phyloP scores from a whole-genome alignment of 352 stramenopile species.

The Phytopythium montanum region DNA sequence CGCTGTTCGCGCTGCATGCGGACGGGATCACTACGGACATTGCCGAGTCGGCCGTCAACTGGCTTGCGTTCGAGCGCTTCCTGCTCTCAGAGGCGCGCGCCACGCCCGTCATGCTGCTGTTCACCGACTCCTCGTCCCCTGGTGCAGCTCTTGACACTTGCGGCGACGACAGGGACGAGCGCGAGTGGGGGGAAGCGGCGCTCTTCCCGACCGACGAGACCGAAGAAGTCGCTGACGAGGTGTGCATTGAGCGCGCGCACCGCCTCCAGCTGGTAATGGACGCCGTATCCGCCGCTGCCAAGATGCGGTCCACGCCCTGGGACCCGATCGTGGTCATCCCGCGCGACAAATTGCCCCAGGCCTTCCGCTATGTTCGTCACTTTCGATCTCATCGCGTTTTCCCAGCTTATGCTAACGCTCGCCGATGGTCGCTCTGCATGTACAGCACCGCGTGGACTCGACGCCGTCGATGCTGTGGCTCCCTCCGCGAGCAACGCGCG shows the following conservation, averaged over 20 bases:
- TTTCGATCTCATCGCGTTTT: not conserved
- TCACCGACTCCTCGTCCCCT: conserved; percentile 8
- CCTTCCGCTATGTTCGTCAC: conserved; percentile 30
- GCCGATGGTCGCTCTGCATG: not conserved
- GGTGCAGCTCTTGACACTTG: not conserved
- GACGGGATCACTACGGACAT: not conserved
- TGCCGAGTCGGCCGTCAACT: conserved; percentile 10
- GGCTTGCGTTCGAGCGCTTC: conserved; percentile 30
- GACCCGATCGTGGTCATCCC: conserved; percentile 25
- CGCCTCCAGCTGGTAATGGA: conserved; percentile 20
- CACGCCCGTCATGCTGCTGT: conserved; percentile 22
- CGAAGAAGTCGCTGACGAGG: not conserved
- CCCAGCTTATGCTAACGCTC: too few relatives aligned
- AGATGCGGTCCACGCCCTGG: conserved; percentile 17
- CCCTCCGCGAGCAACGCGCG: conserved; percentile 26
- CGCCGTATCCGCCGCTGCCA: conserved; percentile 11
- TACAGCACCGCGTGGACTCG: conserved; percentile 42
- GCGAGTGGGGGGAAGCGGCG: conserved; percentile 6
- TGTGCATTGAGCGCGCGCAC: conserved; percentile 7
- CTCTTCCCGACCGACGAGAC: not conserved
- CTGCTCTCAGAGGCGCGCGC: conserved; percentile 18
- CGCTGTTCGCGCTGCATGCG: conserved; percentile 6
- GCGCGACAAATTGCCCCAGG: conserved; percentile 15
- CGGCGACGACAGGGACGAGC: conserved; percentile 5
- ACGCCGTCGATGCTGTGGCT: conserved; percentile 56